Evolutionary conservation across 176 grass and related monocot genomes (phyloP).

Genomic region (Oryza brachyantha): DNA sequence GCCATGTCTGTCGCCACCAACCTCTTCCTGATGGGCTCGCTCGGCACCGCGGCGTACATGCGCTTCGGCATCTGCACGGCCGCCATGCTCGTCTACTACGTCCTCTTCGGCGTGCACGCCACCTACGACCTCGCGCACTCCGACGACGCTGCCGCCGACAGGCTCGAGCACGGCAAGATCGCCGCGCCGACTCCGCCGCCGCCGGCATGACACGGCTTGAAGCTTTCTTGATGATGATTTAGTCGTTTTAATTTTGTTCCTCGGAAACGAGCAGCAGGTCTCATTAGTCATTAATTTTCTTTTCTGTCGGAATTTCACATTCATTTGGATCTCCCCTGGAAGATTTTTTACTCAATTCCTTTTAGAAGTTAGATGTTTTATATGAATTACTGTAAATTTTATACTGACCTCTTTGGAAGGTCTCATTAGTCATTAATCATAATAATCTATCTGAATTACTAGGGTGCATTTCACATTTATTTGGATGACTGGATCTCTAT

Average conservation of each 20-base stretch:
- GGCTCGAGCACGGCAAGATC: slow-evolving; percentile 26
- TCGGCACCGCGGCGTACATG: slow-evolving; percentile 30
- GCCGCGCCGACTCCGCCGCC: neutral
- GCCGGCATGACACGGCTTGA: slow-evolving; percentile 2
- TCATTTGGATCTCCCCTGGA: neutral
- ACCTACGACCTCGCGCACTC: slow-evolving; percentile 51
- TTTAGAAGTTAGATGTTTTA: neutral
- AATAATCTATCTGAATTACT: too few relatives aligned
- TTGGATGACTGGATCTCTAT: too few relatives aligned
- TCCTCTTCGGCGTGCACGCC: slow-evolving; percentile 55
- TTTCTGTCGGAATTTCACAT: neutral
- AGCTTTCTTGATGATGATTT: neutral
- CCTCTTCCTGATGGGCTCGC: slow-evolving; percentile 60
- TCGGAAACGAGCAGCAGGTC: neutral
- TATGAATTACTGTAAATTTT: neutral
- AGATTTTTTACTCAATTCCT: neutral
- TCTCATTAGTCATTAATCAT: too few relatives aligned
- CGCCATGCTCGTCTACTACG: slow-evolving; percentile 54
- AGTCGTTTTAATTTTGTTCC: too few relatives aligned
- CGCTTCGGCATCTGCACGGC: slow-evolving; percentile 56
- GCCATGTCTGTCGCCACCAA: slow-evolving; percentile 43
- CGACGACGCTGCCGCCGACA: neutral
- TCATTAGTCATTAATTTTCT: neutral
- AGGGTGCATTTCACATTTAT: too few relatives aligned
- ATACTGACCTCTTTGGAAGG: too few relatives aligned